Evolutionary conservation across 2,329 filamentous ascomycete genomes (phyloP).

Genomic region (Parafenestella ontariensis): DNA sequence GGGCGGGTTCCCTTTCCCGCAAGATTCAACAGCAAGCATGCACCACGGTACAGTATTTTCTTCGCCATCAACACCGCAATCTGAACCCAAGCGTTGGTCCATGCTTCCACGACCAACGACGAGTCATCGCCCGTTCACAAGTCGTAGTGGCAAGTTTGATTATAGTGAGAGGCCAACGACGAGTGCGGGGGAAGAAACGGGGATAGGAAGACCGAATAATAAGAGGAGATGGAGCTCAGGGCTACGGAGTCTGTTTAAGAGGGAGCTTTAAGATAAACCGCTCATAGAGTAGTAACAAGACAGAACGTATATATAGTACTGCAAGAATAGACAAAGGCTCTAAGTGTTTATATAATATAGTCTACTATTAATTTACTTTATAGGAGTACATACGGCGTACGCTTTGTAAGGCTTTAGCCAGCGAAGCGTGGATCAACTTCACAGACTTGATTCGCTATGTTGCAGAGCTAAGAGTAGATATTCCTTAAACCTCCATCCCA

Average conservation of each 20-base stretch:
- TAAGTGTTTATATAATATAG: no score
- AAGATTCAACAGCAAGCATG: background rate
- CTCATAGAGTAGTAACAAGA: background rate
- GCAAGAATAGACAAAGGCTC: no score
- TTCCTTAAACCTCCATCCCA: no score
- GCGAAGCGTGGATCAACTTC: no score
- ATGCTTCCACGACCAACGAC: conserved; percentile 12
- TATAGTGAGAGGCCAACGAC: conserved; percentile 13
- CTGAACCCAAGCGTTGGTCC: conserved; percentile 4
- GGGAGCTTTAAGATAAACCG: background rate
- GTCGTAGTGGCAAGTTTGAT: conserved; percentile 6
- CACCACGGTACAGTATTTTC: background rate
- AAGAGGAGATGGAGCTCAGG: conserved; percentile 32
- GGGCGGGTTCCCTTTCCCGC: background rate
- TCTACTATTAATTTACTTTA: no score
- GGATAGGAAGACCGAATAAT: conserved; percentile 4
- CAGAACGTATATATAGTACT: no score
- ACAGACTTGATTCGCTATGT: no score
- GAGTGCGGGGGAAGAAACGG: conserved; percentile 10
- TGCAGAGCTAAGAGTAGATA: no score
- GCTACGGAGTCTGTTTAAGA: conserved; percentile 29
- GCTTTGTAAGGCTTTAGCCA: no score
- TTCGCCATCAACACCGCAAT: conserved; percentile 1
- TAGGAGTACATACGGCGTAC: no score
- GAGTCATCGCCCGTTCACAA: conserved; percentile 23